Conservation (phyloP, 805 yeast species). For the Candida sphagnicola region DNA sequence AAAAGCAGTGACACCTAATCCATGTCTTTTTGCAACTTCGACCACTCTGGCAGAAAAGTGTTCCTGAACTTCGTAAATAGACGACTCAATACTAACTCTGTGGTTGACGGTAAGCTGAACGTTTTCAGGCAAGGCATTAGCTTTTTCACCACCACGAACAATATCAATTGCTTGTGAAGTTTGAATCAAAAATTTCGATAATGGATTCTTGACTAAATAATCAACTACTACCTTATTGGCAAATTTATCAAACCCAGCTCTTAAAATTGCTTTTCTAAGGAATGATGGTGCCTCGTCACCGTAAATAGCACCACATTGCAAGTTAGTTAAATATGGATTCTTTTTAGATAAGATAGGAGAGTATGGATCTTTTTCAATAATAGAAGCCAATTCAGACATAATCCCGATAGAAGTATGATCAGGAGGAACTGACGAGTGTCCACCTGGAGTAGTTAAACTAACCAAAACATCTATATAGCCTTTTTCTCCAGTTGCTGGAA, state of each 20-base stretch:
- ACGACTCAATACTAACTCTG: slow-evolving; percentile 30
- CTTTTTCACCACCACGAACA: slow-evolving; percentile 37
- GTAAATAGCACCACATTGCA: slow-evolving; percentile 64
- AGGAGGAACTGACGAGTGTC: slow-evolving; percentile 80
- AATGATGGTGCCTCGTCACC: slow-evolving; percentile 21
- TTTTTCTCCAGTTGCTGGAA: slow-evolving; percentile 44
- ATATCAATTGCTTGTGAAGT: slow-evolving; percentile 38
- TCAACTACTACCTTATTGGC: slow-evolving; percentile 28
- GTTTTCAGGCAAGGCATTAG: slow-evolving; percentile 38
- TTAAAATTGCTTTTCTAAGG: slow-evolving; percentile 30
- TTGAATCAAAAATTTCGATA: slow-evolving; percentile 25
- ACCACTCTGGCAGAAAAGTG: slow-evolving; percentile 22
- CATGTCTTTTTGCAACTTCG: slow-evolving; percentile 22
- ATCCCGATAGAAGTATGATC: slow-evolving; percentile 81
- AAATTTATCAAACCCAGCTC: slow-evolving; percentile 30
- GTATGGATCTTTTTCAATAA: slow-evolving; percentile 56
- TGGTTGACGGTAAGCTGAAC: slow-evolving; percentile 30
- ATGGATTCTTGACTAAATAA: slow-evolving; percentile 13
- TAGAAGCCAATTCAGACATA: slow-evolving; percentile 51
- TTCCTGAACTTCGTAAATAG: slow-evolving; percentile 16
- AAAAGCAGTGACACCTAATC: slow-evolving; percentile 30
- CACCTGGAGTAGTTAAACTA: slow-evolving; percentile 61
- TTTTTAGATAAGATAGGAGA: slow-evolving; percentile 39
- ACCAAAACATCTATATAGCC: slow-evolving; percentile 46
- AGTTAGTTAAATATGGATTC: slow-evolving; percentile 57